Evolutionary conservation across 2,329 filamentous ascomycete species (phyloP).

Genomic region (Mollisia scopiformis): DNA sequence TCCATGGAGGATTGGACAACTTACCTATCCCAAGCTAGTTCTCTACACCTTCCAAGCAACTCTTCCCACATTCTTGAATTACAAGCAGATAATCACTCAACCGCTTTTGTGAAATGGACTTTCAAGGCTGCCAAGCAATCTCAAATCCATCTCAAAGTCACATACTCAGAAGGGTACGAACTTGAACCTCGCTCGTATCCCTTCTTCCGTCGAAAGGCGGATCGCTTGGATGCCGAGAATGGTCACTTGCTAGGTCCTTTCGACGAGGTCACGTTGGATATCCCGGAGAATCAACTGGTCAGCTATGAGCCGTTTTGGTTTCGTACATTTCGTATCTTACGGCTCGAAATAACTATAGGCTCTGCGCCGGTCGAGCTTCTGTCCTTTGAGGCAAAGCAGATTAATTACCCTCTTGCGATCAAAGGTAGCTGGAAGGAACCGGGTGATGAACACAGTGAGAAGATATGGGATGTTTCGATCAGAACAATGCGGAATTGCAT

Average conservation of each 20-base stretch:
- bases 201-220: constrained; percentile 42
- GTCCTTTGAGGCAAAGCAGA: constrained; percentile 35
- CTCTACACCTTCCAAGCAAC: constrained; percentile 14
- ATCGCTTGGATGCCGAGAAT: constrained; percentile 38
- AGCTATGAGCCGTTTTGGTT: constrained; percentile 46
- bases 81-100: constrained; percentile 33
- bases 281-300: constrained; percentile 11
- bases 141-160: constrained; percentile 25
- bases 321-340: constrained; percentile 42
- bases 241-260: constrained; percentile 41
- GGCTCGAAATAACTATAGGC: constrained; percentile 35
- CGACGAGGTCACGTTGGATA: constrained; percentile 38
- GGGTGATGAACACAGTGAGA: constrained; percentile 15
- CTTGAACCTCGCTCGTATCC: constrained; percentile 40
- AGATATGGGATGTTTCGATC: constrained; percentile 33
- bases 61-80: constrained; percentile 31
- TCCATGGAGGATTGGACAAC: constrained; percentile 17
- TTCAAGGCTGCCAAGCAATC: constrained; percentile 12
- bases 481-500: constrained; percentile 41
- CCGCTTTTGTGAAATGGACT: constrained; percentile 31
- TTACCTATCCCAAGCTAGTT: constrained; percentile 12
- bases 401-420: constrained; percentile 42
- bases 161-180: constrained; percentile 41
- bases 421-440: constrained; percentile 31
- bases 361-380: constrained; percentile 29